Base-by-base conservation (phyloP, 225 moss, liverwort and hornwort genomes). In the Bryum argenteum region DNA sequence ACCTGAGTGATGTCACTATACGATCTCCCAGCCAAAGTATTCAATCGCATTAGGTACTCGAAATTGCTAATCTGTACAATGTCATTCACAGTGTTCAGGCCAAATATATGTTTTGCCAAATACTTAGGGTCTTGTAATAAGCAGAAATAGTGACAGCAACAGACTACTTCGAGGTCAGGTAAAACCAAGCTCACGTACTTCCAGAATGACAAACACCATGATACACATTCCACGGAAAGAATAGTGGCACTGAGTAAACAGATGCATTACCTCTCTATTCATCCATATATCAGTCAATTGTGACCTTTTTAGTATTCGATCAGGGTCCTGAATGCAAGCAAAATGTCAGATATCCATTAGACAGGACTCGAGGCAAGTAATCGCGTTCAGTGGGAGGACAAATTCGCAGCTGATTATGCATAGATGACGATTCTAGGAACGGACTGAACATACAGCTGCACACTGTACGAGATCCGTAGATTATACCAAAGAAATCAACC, bases 1-100 rank as follows among this genome's bases (percentile, higher is more conserved):
- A 98, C 98, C 98, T 98, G 98, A 62, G 94, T 87, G 54, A 94
- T 74, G 68, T 98, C 98, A 76, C 93, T 98, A 76, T 89, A 98
- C 41, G 94, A 94, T 82, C 94, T 88, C 50, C 98, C 98, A 40
- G 98, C 94, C 75, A 98, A 60, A 78, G 91, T 98, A 69, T 98
- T 98, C 58, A 98, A 87, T 77, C 86, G 94, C 91, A 98, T 92
- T 74, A 98, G 78, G 60, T 98, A 98, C 82, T 98, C 94, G 69
- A 98, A 98, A 85, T 98, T 98, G 90, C 85, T 91, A 45, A 98
- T 98, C 98, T 98, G 92, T 70, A 72, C 59, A 69, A 38, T 56
- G 38, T 66, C 74, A 67, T 65, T 62, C 21, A 40, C 21, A 75
- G 50, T 15, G 64, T 48, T 81, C 28, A 78, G 71, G n/a, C n/a